A percentile compares a stretch with the other conserved stretches of the same genome.
phyloP scores from a whole-genome alignment of 441 rosid genomes.

The Jatropha multifida region DNA sequence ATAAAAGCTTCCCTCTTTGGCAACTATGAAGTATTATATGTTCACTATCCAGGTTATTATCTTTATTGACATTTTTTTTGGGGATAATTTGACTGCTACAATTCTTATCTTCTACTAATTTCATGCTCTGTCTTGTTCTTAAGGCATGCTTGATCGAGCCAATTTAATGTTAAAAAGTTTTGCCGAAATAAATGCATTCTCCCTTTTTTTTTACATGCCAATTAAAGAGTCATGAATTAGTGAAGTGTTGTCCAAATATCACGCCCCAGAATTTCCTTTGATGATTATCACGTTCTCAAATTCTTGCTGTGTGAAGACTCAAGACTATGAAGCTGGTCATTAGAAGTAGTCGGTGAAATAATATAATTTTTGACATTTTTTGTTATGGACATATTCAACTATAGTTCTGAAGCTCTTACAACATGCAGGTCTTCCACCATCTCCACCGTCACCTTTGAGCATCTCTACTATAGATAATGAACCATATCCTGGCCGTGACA shows the following conservation, averaged over 20 bases:
- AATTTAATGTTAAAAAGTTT: neutral
- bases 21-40: constrained; percentile 52
- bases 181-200: neutral
- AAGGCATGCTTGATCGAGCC: neutral
- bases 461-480: constrained; percentile 36
- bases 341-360: no score
- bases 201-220: neutral
- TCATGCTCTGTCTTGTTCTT: neutral
- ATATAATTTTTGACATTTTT: no score
- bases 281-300: neutral
- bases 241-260: neutral
- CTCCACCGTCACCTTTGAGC: constrained; percentile 54
- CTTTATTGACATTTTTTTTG: constrained; percentile 1
- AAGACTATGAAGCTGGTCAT: no score
- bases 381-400: no score
- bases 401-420: constrained; percentile 9
- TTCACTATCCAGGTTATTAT: constrained; percentile 58
- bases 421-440: constrained; percentile 63
- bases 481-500: constrained; percentile 35
- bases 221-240: no score
- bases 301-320: neutral
- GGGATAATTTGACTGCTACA: neutral
- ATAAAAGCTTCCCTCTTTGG: constrained; percentile 54
- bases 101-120: neutral
- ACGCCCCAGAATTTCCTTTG: neutral